Evolutionary conservation across 139 green algal species (phyloP).

Genomic region (Astrephomene gubernaculifera): DNA sequence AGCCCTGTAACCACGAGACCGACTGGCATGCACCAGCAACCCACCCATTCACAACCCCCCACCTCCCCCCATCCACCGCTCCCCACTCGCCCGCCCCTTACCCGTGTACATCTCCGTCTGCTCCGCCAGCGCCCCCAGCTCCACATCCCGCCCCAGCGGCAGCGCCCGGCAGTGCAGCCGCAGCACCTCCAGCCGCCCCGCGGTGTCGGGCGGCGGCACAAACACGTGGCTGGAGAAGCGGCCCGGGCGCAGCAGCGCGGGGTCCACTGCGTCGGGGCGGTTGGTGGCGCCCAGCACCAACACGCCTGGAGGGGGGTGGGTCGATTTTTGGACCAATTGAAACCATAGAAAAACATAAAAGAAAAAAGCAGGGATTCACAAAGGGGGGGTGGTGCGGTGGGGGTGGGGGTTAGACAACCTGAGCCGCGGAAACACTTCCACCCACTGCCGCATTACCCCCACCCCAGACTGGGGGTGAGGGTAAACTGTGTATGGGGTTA

Average conservation of each 20-base stretch:
- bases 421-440: no score
- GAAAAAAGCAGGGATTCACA: no score
- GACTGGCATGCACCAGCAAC: no score
- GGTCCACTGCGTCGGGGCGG: constrained; percentile 77
- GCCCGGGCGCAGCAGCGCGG: constrained; percentile 85
- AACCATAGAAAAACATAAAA: neutral
- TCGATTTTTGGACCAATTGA: neutral
- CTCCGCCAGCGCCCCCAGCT: constrained; percentile 67
- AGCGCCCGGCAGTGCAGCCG: constrained; percentile 63
- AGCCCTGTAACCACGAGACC: no score
- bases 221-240: constrained; percentile 88
- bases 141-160: constrained; percentile 82
- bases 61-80: neutral
- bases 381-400: no score
- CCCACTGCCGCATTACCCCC: no score
- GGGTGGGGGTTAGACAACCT: no score
- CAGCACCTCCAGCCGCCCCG: constrained; percentile 67
- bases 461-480: no score
- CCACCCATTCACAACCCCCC: neutral
- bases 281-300: constrained; percentile 90
- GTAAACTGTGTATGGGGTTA: no score
- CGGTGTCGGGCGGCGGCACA: constrained; percentile 89
- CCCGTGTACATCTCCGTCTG: constrained; percentile 71
- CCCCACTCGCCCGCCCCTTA: neutral
- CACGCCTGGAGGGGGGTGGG: constrained; percentile 71